Conservation (phyloP, 1,284 basidiomycete species). For the Cerioporus squamosus region DNA sequence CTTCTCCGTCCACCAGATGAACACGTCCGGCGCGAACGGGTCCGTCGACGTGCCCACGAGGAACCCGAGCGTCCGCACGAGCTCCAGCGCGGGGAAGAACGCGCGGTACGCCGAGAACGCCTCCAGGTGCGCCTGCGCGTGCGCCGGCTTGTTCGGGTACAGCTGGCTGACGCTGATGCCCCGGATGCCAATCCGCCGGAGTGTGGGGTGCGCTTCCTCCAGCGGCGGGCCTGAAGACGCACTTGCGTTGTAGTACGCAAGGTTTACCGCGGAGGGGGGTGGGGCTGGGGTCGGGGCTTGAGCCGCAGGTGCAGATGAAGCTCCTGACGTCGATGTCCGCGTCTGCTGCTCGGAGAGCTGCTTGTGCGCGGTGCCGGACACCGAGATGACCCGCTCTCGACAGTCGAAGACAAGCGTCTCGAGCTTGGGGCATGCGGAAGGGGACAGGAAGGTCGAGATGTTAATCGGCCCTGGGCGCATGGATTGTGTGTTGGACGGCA, state of each 20-base stretch:
- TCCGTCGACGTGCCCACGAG: conserved; percentile 50
- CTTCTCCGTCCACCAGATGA: conserved; percentile 57
- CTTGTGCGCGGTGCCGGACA: conserved; percentile 4
- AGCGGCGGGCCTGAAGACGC: conserved; percentile 33
- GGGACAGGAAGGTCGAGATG: conserved; percentile 46
- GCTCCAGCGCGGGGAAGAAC: conserved; percentile 49
- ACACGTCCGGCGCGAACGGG: conserved; percentile 47
- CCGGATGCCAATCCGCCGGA: conserved; percentile 51
- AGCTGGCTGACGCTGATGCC: conserved; percentile 45
- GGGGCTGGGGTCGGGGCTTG: background rate
- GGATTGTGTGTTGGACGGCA: conserved; percentile 39
- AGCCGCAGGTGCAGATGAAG: background rate
- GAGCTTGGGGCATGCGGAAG: conserved; percentile 48
- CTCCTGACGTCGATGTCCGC: background rate
- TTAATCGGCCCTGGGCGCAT: conserved; percentile 37
- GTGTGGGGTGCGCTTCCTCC: conserved; percentile 38
- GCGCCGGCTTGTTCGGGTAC: conserved; percentile 45
- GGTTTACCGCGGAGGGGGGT: background rate
- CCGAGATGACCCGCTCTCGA: conserved; percentile 25
- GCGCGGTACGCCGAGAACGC: conserved; percentile 40
- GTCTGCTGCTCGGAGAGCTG: conserved; percentile 6
- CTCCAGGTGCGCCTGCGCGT: conserved; percentile 44
- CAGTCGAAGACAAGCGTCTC: conserved; percentile 44
- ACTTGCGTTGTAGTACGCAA: conserved; percentile 9
- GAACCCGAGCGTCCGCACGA: conserved; percentile 50